Evolutionary conservation across 2,329 filamentous ascomycete genomes (phyloP), one percentile per base, ranked within the genome.

Genomic region (Neonectria magnoliae): DNA sequence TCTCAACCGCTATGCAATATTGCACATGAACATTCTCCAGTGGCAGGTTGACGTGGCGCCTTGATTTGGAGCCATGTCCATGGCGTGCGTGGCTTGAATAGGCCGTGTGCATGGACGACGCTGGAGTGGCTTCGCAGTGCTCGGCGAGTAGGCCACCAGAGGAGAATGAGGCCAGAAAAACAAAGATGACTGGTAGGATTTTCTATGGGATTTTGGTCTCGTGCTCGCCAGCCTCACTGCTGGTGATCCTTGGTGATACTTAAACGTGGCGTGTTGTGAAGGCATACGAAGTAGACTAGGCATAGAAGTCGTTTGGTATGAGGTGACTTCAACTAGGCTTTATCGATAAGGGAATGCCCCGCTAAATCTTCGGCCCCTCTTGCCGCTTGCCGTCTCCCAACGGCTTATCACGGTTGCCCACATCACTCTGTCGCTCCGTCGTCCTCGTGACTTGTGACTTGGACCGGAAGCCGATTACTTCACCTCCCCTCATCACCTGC

Each of bases 321-420:
- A 25, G 31, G 11, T 33, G 31, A 5, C 11, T 33, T 33, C 10
- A 33, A 13, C 10, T 13, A 13, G 31, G 9, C 31, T 33, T 33
- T 33, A 33, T 33, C 31, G 31, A 33, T 33, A 33, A 13, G 42
- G 25, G 44, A 14, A 25, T 31, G 56, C 41, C 50, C 45, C 70
- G 68, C 63, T 62, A 62, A 68, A 64, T 60, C 60, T 36, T 66
- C 62, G 52, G 61, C 67, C 69, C 64, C 64, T 66, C 70, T 63
- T 73, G 60, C 71, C 69, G 65, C 57, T 48, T 63, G 29, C 59
- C 38, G 38, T 42, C 38, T 42, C 41, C n/a, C 53, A 36, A 58
- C 67, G 62, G 68, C 72, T 74, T 74, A 73, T 74, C 70, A 74
- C 70, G 63, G 64, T 66, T 64, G 71, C 71, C 67, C 71, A 73